Percentiles rank a stretch among this genome's conserved stretches.
These are phyloP conservation scores for Neofusicoccum parvum DNA, from an alignment of 2,329 filamentous ascomycete genomes.

Conservation along the genomic window DNA sequence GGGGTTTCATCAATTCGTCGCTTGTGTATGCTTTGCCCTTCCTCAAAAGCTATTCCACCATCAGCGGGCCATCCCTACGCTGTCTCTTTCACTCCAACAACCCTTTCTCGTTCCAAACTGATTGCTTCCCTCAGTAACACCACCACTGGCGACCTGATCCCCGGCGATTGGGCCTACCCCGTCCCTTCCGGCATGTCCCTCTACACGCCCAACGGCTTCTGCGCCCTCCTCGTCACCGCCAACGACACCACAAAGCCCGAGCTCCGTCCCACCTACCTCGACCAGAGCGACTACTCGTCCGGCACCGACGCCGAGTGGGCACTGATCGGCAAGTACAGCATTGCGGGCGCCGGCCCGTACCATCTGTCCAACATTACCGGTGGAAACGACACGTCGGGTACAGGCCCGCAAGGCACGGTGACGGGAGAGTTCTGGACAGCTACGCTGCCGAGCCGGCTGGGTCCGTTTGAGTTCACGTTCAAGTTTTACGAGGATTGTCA, in stretches of 20 bases:
- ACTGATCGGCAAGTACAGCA: conserved; percentile 3
- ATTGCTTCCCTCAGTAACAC: background rate
- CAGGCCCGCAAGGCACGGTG: background rate
- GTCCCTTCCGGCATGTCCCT: conserved; percentile 2
- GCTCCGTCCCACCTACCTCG: conserved; percentile 4
- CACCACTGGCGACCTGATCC: conserved; percentile 4
- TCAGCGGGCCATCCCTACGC: background rate
- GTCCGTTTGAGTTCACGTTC: conserved; percentile 2
- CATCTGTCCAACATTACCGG: background rate
- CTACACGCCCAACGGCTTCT: conserved; percentile 15
- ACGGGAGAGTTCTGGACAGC: background rate
- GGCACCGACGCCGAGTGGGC: conserved; percentile 12
- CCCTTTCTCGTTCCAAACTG: too few species aligned
- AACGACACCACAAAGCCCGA: background rate
- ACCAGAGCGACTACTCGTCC: background rate
- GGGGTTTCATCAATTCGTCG: conserved; percentile 8
- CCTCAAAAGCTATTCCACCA: background rate
- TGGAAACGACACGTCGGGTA: background rate
- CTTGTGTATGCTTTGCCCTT: background rate
- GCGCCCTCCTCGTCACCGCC: background rate
- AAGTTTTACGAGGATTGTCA: background rate
- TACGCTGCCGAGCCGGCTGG: background rate
- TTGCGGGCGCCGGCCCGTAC: conserved; percentile 3
- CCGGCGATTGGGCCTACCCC: conserved; percentile 8
- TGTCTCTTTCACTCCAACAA: too few species aligned